These are phyloP conservation scores for Acacia melanoxylon DNA, from an alignment of 306 rosid genomes.

Conservation along the genomic window DNA sequence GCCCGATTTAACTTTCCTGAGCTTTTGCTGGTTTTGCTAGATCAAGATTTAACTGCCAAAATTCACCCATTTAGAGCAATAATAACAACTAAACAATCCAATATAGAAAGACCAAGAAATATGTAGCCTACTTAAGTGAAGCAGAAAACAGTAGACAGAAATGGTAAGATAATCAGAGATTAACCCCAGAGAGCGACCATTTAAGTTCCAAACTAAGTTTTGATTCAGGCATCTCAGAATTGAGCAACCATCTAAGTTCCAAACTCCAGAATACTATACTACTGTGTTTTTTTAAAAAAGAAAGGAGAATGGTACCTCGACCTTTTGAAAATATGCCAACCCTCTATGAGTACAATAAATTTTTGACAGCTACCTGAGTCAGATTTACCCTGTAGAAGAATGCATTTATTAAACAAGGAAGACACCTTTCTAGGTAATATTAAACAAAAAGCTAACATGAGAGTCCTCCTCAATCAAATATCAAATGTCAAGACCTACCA, in stretches of 20 bases:
- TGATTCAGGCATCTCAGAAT: background rate
- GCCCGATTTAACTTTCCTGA: constrained; percentile 62
- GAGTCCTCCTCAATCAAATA: background rate
- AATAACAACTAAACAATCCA: no score
- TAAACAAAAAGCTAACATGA: constrained; percentile 19
- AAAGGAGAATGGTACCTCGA: no score
- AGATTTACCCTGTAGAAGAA: constrained; percentile 68
- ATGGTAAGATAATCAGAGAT: no score
- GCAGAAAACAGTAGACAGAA: no score
- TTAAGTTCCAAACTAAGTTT: no score
- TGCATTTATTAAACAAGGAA: constrained; percentile 24
- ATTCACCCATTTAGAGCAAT: background rate
- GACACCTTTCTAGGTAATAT: background rate
- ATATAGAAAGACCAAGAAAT: no score
- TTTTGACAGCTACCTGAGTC: constrained; percentile 64
- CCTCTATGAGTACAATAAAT: no score
- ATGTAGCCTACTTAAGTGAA: no score
- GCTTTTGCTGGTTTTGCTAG: constrained; percentile 67
- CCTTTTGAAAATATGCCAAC: no score
- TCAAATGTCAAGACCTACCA: constrained; percentile 50
- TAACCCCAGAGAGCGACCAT: no score
- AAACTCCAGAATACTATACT: background rate
- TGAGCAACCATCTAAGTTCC: background rate
- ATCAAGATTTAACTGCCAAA: constrained; percentile 49
- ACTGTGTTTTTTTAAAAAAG: no score